Evolutionary conservation across 306 rosid species (phyloP).

Genomic region (Coriaria nepalensis): DNA sequence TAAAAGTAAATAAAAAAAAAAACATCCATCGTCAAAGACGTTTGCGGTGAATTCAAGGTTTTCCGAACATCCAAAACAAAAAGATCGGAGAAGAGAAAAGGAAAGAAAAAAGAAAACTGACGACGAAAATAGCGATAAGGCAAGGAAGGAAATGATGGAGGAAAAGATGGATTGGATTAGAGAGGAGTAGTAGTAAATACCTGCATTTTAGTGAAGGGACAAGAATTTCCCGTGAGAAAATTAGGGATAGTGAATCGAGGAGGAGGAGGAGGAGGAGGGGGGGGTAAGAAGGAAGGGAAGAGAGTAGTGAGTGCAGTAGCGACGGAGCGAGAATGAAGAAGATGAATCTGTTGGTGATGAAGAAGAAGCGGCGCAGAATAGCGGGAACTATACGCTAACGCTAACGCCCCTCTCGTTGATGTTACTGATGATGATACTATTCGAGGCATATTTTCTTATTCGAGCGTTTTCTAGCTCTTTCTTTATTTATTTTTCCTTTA

Average conservation of each 20-base stretch:
- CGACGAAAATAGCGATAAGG: neutral
- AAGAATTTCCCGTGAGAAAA: constrained; percentile 46
- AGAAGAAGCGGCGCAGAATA: constrained; percentile 18
- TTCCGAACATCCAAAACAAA: neutral
- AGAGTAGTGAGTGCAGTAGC: neutral
- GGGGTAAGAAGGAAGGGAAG: constrained; percentile 16
- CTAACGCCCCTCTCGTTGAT: constrained; percentile 1
- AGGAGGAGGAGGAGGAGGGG: constrained; percentile 17
- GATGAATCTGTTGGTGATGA: constrained; percentile 5
- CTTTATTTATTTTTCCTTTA: constrained; percentile 2
- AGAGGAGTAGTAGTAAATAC: no score
- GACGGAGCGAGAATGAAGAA: neutral
- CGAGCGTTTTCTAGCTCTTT: constrained; percentile 17
- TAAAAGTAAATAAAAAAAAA: no score
- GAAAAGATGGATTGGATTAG: neutral
- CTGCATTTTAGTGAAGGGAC: constrained; percentile 45
- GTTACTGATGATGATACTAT: constrained; percentile 3
- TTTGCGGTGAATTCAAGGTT: neutral
- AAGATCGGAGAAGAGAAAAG: neutral
- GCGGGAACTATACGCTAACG: constrained; percentile 31
- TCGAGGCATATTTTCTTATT: no score
- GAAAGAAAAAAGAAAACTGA: neutral
- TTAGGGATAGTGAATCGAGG: constrained; percentile 24
- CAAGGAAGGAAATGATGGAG: neutral
- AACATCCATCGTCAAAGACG: no score